Conservation (phyloP, 2,329 filamentous ascomycete genomes). For the Venturia asperata region DNA sequence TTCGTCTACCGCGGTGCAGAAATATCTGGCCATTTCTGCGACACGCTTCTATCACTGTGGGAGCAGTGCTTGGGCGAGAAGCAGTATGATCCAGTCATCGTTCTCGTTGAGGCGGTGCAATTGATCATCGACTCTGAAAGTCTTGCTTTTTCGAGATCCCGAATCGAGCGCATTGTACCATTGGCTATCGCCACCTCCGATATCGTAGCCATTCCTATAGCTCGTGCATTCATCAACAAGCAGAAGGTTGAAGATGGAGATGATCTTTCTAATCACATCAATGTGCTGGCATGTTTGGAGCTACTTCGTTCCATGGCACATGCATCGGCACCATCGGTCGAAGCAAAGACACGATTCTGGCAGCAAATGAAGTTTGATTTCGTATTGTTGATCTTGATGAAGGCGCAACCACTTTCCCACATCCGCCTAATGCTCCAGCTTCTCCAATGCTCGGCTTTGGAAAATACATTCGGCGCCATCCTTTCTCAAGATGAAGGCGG, state of each 20-base stretch:
- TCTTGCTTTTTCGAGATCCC: slow-evolving; percentile 49
- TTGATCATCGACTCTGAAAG: slow-evolving; percentile 59
- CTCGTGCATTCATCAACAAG: slow-evolving; percentile 18
- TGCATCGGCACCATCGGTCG: slow-evolving; percentile 45
- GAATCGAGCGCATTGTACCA: slow-evolving; percentile 50
- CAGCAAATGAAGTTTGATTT: slow-evolving; percentile 58
- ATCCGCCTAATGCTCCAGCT: slow-evolving; percentile 59
- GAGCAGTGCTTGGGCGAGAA: slow-evolving; percentile 57
- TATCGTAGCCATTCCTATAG: slow-evolving; percentile 47
- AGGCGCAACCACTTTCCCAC: slow-evolving; percentile 57
- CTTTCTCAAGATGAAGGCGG: slow-evolving; percentile 37
- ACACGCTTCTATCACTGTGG: slow-evolving; percentile 61
- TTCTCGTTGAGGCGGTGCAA: slow-evolving; percentile 57
- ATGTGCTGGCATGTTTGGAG: slow-evolving; percentile 56
- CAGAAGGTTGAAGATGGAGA: slow-evolving; percentile 29
- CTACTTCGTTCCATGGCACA: slow-evolving; percentile 58
- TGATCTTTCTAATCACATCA: slow-evolving; percentile 51
- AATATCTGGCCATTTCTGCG: slow-evolving; percentile 57
- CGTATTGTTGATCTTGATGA: slow-evolving; percentile 59
- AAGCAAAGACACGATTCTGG: slow-evolving; percentile 54
- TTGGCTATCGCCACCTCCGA: slow-evolving; percentile 42
- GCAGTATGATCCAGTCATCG: slow-evolving; percentile 55
- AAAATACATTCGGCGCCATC: slow-evolving; percentile 61
- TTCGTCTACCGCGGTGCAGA: slow-evolving; percentile 42
- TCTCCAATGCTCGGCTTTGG: slow-evolving; percentile 58